These are phyloP conservation scores for Saccharum officinarum DNA, from an alignment of 176 grass and related monocot species.

Conservation along the genomic window DNA sequence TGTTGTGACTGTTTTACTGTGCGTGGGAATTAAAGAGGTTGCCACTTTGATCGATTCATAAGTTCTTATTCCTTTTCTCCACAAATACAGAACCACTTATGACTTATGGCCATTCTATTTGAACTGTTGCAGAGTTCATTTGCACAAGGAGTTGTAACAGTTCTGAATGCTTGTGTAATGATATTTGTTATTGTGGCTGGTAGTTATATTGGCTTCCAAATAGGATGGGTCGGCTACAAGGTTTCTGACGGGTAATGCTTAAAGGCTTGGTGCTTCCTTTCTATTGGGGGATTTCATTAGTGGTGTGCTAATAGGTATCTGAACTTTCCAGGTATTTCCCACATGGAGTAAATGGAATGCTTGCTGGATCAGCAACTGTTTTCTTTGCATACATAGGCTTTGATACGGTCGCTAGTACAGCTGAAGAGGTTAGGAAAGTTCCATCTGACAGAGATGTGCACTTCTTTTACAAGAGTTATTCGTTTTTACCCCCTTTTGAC, in stretches of 20 bases:
- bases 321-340: constrained; percentile 71
- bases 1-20: constrained; percentile 66
- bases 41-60: constrained; percentile 29
- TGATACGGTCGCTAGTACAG: constrained; percentile 91
- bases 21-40: constrained; percentile 94
- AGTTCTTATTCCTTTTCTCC: not conserved
- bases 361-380: constrained; percentile 94
- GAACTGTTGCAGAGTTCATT: constrained; percentile 73
- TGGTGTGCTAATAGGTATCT: constrained; percentile 8
- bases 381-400: constrained; percentile 99
- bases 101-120: constrained; percentile 25
- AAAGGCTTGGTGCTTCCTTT: not conserved
- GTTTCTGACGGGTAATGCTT: constrained; percentile 68
- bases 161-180: constrained; percentile 89
- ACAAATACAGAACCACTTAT: not conserved
- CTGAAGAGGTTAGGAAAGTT: constrained; percentile 75
- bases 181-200: constrained; percentile 92
- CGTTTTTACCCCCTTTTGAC: not conserved
- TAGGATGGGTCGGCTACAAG: constrained; percentile 91
- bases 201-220: constrained; percentile 83
- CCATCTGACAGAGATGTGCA: not conserved
- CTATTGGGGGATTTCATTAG: not conserved
- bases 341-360: constrained; percentile 87
- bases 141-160: constrained; percentile 77
- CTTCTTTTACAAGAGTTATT: not conserved